A percentile compares a stretch with the other conserved stretches of the same genome.
phyloP scores from a whole-genome alignment of 306 rosid species.

The Pterocarpus santalinus region DNA sequence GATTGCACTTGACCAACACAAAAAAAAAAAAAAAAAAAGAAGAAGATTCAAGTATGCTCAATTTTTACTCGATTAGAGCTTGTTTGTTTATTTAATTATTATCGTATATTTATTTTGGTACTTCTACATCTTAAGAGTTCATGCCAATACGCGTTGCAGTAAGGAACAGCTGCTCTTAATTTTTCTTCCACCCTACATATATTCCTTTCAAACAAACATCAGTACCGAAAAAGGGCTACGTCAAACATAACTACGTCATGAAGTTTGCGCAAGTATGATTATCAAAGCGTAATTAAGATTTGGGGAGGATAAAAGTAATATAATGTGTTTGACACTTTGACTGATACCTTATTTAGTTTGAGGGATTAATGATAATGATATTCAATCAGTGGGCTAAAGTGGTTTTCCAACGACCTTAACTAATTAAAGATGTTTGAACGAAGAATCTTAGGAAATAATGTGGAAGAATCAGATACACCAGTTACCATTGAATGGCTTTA shows the following conservation, averaged over 20 bases:
- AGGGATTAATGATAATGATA: not conserved
- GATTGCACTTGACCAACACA: too few species aligned
- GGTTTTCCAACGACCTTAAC: not conserved
- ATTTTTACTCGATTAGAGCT: too few species aligned
- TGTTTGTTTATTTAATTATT: too few species aligned
- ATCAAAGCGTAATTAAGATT: not conserved
- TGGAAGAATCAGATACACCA: not conserved
- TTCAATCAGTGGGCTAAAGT: not conserved
- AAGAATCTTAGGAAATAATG: not conserved
- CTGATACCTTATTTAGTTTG: not conserved
- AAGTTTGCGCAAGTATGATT: not conserved
- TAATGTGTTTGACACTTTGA: not conserved
- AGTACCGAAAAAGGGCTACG: not conserved
- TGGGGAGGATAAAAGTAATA: not conserved
- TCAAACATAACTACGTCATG: not conserved
- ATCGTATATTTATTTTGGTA: too few species aligned
- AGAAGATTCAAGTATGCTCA: too few species aligned
- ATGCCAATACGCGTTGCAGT: not conserved
- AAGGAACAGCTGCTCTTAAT: not conserved
- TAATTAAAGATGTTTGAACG: not conserved
- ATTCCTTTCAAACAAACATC: not conserved
- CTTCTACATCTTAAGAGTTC: not conserved
- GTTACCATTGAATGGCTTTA: not conserved
- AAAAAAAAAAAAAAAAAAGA: too few species aligned
- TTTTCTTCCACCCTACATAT: not conserved